phyloP scores from a whole-genome alignment of 2,329 filamentous ascomycete genomes.

The Ceratocystis cacaofunesta region DNA sequence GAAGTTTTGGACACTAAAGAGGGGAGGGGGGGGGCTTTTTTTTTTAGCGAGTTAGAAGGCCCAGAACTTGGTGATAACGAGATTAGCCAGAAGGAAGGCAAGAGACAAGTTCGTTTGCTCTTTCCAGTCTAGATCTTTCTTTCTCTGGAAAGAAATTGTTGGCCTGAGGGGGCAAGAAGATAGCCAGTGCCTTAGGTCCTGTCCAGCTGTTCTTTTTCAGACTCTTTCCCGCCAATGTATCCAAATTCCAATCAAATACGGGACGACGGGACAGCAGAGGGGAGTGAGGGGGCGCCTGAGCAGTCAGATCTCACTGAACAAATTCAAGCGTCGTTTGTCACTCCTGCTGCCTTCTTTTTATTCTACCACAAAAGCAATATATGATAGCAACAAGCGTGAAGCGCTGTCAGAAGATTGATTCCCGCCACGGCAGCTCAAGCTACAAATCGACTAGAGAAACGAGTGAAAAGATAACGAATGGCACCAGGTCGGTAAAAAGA shows the following conservation, averaged over 20 bases:
- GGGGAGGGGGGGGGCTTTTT: not conserved
- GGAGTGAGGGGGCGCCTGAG: not conserved
- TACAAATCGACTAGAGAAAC: not conserved
- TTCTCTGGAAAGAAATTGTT: not conserved
- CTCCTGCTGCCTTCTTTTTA: not conserved
- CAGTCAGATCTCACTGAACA: not conserved
- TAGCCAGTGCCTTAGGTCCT: not conserved
- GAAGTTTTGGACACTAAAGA: not conserved
- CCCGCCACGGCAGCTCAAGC: conserved; percentile 6
- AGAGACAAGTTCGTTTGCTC: not conserved
- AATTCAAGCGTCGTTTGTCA: not conserved
- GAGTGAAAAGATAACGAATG: conserved; percentile 11
- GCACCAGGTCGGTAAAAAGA: conserved; percentile 9
- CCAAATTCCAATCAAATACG: not conserved
- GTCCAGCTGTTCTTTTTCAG: not conserved
- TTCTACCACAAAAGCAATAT: not conserved
- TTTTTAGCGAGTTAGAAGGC: not conserved
- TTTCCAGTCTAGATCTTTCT: not conserved
- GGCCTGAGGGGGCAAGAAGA: not conserved
- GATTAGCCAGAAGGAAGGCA: not conserved
- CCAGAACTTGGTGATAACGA: not conserved
- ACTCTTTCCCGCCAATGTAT: not conserved
- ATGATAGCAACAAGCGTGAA: not conserved
- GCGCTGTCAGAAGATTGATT: conserved; percentile 13
- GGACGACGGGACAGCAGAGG: not conserved